Conservation (phyloP, 805 yeast species). For the Ogataea corticis region DNA sequence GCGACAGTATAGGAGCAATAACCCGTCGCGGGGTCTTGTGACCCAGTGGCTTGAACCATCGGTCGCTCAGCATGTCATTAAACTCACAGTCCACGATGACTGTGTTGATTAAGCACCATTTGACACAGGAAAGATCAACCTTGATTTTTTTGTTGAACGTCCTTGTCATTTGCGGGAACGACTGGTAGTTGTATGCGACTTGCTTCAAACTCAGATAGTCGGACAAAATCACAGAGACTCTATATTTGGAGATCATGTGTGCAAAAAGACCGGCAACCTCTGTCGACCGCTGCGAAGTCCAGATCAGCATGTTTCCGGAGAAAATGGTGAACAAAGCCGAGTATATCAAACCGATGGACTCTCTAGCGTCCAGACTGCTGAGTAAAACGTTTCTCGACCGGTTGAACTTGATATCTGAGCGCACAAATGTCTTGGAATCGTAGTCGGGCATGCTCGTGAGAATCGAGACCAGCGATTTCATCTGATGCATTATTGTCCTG, state of each 20-base stretch:
- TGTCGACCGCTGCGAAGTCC: slow-evolving; percentile 75
- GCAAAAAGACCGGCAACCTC: slow-evolving; percentile 88
- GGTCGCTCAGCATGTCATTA: slow-evolving; percentile 79
- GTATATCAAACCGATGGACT: slow-evolving; percentile 82
- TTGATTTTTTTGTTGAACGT: slow-evolving; percentile 72
- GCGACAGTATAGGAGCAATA: slow-evolving; percentile 83
- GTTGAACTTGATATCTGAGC: slow-evolving; percentile 50
- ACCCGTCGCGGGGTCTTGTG: slow-evolving; percentile 72
- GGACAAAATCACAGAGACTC: slow-evolving; percentile 73
- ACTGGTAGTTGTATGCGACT: slow-evolving; percentile 90
- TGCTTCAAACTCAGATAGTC: slow-evolving; percentile 88
- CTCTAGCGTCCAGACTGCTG: slow-evolving; percentile 66
- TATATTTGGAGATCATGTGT: slow-evolving; percentile 65
- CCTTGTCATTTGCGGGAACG: slow-evolving; percentile 80
- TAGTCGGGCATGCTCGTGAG: slow-evolving; percentile 58
- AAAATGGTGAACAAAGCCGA: slow-evolving; percentile 81
- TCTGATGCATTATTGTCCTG: slow-evolving; percentile 82
- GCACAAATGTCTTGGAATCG: slow-evolving; percentile 45
- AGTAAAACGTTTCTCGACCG: slow-evolving; percentile 56
- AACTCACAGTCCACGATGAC: slow-evolving; percentile 91
- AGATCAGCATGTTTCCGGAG: slow-evolving; percentile 77
- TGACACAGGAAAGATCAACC: slow-evolving; percentile 75
- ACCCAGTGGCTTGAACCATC: slow-evolving; percentile 91
- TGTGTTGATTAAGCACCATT: slow-evolving; percentile 89
- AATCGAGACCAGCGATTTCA: slow-evolving; percentile 71